Evolutionary conservation across 2,329 filamentous ascomycete species (phyloP).

Genomic region (Rhinocladiella similis): DNA sequence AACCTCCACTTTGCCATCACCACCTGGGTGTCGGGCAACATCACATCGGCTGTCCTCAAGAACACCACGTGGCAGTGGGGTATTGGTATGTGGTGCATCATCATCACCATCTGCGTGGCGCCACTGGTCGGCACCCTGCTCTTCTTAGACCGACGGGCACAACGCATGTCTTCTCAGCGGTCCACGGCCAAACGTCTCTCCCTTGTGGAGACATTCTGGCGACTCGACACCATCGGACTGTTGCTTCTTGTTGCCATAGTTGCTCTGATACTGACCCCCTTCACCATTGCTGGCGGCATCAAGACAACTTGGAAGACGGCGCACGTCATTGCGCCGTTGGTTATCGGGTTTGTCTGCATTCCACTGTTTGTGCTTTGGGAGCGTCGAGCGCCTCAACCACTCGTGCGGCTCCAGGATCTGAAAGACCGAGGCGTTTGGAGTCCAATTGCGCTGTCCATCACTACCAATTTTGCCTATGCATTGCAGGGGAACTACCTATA

Average conservation of each 20-base stretch:
- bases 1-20: constrained; percentile 2
- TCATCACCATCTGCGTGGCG: background rate
- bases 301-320: constrained; percentile 50
- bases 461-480: constrained; percentile 60
- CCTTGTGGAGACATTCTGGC: background rate
- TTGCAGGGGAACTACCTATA: constrained; percentile 66
- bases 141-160: background rate
- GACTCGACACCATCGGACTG: background rate
- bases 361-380: constrained; percentile 54
- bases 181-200: background rate
- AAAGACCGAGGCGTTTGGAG: constrained; percentile 60
- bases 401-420: constrained; percentile 61
- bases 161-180: background rate
- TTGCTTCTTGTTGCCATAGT: constrained; percentile 52
- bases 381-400: constrained; percentile 46
- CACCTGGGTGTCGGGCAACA: background rate
- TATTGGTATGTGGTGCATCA: constrained; percentile 1
- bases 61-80: constrained; percentile 2
- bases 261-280: constrained; percentile 55
- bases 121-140: background rate
- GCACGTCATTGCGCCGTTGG: constrained; percentile 47
- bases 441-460: constrained; percentile 59
- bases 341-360: constrained; percentile 50
- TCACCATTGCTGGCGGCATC: constrained; percentile 56
- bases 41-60: background rate